Percentiles rank a stretch among this genome's conserved stretches.
phyloP scores from a whole-genome alignment of 2,329 filamentous ascomycete genomes.

The Clarireedia hainanense region DNA sequence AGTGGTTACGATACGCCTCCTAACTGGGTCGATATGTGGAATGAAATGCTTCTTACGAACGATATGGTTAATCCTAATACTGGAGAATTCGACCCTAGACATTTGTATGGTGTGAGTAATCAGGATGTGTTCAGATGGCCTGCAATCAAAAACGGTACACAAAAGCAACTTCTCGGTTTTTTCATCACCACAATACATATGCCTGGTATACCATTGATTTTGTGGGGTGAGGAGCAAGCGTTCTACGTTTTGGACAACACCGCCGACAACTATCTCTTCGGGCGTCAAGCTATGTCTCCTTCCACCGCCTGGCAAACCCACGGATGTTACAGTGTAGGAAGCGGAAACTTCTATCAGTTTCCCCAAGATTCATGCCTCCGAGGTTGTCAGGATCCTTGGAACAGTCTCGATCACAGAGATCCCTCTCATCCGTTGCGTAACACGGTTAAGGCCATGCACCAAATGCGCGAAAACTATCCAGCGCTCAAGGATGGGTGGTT shows the following conservation, averaged over 20 bases:
- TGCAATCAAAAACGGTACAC: conserved; percentile 46
- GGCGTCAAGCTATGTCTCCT: conserved; percentile 54
- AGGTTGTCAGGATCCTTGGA: conserved; percentile 49
- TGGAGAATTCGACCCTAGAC: conserved; percentile 53
- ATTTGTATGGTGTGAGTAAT: conserved; percentile 57
- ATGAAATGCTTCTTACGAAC: conserved; percentile 48
- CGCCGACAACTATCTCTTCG: conserved; percentile 57
- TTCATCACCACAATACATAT: conserved; percentile 52
- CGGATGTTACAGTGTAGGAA: conserved; percentile 52
- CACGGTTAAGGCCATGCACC: conserved; percentile 53
- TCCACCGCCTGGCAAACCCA: conserved; percentile 56
- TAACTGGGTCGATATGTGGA: conserved; percentile 46
- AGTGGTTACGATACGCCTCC: conserved; percentile 45
- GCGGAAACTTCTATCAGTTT: conserved; percentile 49
- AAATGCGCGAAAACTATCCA: conserved; percentile 48
- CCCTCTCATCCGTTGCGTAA: conserved; percentile 53
- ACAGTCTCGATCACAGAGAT: conserved; percentile 54
- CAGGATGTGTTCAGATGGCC: conserved; percentile 62
- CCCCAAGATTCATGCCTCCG: conserved; percentile 44
- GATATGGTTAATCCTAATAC: conserved; percentile 54
- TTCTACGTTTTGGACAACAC: conserved; percentile 58
- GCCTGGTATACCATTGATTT: conserved; percentile 51
- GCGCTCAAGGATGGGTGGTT: conserved; percentile 52
- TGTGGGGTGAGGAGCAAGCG: conserved; percentile 60
- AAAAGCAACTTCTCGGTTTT: conserved; percentile 48